Percentiles rank a stretch among this genome's conserved stretches.
phyloP scores from a whole-genome alignment of 2,329 filamentous ascomycete genomes.

The Aspergillus latus region DNA sequence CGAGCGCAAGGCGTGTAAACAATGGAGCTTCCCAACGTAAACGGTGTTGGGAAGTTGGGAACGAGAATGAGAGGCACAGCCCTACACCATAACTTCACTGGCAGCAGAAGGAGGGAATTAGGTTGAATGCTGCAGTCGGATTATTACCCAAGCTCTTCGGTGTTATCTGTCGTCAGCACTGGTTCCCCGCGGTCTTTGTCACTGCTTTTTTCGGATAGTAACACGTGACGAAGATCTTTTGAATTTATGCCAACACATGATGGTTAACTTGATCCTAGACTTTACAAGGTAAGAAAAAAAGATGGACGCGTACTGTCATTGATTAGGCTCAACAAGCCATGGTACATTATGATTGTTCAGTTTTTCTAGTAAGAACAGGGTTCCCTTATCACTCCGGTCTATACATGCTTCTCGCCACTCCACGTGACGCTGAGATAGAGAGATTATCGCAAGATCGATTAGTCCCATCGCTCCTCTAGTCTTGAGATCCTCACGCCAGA shows the following conservation, averaged over 20 bases:
- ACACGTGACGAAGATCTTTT: background rate
- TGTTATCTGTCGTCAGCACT: constrained; percentile 1
- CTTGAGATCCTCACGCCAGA: background rate
- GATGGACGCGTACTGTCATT: no score
- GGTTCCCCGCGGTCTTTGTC: background rate
- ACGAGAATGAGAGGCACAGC: background rate
- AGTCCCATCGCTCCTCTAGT: background rate
- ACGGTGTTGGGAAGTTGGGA: background rate
- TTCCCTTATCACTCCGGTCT: background rate
- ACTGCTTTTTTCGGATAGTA: constrained; percentile 3
- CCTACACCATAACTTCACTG: background rate
- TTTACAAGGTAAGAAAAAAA: no score
- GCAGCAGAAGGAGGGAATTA: constrained; percentile 2
- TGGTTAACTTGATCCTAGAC: no score
- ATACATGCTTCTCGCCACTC: background rate
- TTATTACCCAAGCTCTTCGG: background rate
- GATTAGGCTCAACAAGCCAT: no score
- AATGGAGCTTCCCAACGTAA: constrained; percentile 5
- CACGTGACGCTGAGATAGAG: constrained; percentile 5
- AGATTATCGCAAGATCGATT: background rate
- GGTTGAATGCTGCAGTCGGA: background rate
- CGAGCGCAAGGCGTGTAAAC: constrained; percentile 9
- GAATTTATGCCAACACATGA: no score
- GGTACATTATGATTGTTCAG: no score
- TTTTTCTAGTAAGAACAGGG: no score